Base-by-base conservation (phyloP, 495 filamentous ascomycete genomes). In the Alectoria sarmentosa region DNA sequence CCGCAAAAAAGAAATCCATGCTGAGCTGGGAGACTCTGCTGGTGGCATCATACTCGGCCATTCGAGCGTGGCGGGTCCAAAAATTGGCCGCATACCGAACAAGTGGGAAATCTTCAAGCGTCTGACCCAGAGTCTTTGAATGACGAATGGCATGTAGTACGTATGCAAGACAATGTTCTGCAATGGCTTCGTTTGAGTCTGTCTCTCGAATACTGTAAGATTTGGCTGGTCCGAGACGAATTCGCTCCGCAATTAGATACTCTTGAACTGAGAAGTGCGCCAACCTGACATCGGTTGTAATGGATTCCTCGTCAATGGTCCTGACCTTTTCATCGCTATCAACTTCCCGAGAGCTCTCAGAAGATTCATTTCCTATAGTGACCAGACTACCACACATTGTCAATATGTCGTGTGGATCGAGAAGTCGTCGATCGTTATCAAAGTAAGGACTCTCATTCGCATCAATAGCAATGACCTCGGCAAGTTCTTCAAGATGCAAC, bases 401-500 rank as follows among this genome's bases (percentile, higher is more conserved):
- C 0, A 67, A 19, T 15, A 73, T 58, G 11, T 71, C 69, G 13
- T 55, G 34, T 13, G 61, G 62, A 0, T 66, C 61, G 4, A 36
- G 28, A n/a, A 68, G 37, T 36, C 67, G 63, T 19, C 49, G 37
- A 1, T 62, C 36, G 9, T 54, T 30, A 30, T 71, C 44, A 38
- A 69, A 68, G 6, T 41, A 17, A 1, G 60, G 28, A n/a, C 46
- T 42, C 0, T 23, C 54, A 15, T 64, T 42, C 1, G 54, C 34
- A 38, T 69, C 56, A 34, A 66, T 58, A 14, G 67, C 66, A 26
- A 70, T 14, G 13, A 59, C 37, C 39, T 77, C 70, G 44, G 72
- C 71, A n/a, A 71, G 46, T 42, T 75, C 73, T 54, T 72, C 60
- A 37, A 73, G 38, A 2, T 37, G 34, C 32, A 73, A 55, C 23